Evolutionary conservation across 768 basidiomycete species (phyloP).

Genomic region (Asterophora parasitica): DNA sequence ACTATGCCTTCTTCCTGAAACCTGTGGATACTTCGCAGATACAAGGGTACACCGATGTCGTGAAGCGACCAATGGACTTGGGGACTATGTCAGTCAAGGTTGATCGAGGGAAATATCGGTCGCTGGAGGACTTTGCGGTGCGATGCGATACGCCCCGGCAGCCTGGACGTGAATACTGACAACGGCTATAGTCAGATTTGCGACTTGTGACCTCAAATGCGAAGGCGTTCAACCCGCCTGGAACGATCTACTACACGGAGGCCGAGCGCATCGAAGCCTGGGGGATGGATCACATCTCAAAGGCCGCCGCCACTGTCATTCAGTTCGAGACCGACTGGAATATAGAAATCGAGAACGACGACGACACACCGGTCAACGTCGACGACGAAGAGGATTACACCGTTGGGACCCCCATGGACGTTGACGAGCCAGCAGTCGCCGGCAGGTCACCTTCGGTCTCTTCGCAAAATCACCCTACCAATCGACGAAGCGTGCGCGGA

Average conservation of each 20-base stretch:
- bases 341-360: slow-evolving; percentile 71
- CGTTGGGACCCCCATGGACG: slow-evolving; percentile 38
- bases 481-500: slow-evolving; percentile 44
- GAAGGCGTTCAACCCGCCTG: slow-evolving; percentile 71
- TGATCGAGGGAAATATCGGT: slow-evolving; percentile 68
- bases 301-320: slow-evolving; percentile 67
- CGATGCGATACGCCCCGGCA: slow-evolving; percentile 21
- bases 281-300: slow-evolving; percentile 70
- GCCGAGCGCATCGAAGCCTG: slow-evolving; percentile 67
- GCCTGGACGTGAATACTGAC: slow-evolving; percentile 6
- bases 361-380: slow-evolving; percentile 36
- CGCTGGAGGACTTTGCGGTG: slow-evolving; percentile 76
- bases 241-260: slow-evolving; percentile 68
- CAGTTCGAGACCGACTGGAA: slow-evolving; percentile 85
- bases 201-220: slow-evolving; percentile 70
- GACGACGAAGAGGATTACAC: slow-evolving; percentile 36
- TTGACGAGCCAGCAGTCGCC: slow-evolving; percentile 34
- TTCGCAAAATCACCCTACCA: slow-evolving; percentile 34
- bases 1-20: slow-evolving; percentile 76
- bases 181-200: slow-evolving; percentile 52
- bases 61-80: slow-evolving; percentile 90
- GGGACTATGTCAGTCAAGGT: slow-evolving; percentile 83
- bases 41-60: slow-evolving; percentile 58
- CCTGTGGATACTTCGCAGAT: slow-evolving; percentile 63
- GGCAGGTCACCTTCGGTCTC: slow-evolving; percentile 45